Percentiles rank a stretch among this genome's conserved stretches.
Conservation (phyloP, 116 monocot genomes). For the Phalaenopsis hybrid region DNA sequence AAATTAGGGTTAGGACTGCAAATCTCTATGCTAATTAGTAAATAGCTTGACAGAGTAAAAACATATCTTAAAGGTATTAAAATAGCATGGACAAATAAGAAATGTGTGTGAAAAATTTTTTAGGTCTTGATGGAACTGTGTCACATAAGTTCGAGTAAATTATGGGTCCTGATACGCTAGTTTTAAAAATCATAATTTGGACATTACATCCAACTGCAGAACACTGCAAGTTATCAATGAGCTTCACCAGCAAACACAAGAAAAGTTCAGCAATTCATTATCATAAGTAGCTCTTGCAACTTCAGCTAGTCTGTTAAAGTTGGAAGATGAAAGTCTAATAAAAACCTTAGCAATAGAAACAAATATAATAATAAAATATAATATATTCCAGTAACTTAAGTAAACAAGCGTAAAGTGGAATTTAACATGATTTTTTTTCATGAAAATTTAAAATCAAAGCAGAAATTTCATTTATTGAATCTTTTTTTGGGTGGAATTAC, state of each 20-base stretch:
- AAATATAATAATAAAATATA: neutral
- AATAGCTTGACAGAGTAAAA: neutral
- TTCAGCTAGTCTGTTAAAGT: neutral
- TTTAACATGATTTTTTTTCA: neutral
- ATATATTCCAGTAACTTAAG: neutral
- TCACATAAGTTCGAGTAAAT: neutral
- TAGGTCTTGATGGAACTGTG: neutral
- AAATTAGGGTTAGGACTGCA: constrained; percentile 11
- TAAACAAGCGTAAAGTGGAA: neutral
- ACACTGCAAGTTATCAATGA: neutral
- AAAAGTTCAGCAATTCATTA: constrained; percentile 1
- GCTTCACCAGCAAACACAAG: neutral
- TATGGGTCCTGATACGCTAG: neutral
- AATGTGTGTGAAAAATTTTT: neutral
- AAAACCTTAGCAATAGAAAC: neutral
- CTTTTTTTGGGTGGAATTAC: too few species aligned
- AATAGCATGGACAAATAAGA: neutral
- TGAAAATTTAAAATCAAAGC: neutral
- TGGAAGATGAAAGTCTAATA: neutral
- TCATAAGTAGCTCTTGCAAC: neutral
- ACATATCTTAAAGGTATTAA: neutral
- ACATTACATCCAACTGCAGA: neutral
- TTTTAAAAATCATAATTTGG: neutral
- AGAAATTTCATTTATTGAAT: neutral
- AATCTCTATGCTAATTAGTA: neutral